Percentiles rank a stretch among this genome's conserved stretches.
phyloP scores from a whole-genome alignment of 208 protist genomes.

The Naegleria lovaniensis region DNA sequence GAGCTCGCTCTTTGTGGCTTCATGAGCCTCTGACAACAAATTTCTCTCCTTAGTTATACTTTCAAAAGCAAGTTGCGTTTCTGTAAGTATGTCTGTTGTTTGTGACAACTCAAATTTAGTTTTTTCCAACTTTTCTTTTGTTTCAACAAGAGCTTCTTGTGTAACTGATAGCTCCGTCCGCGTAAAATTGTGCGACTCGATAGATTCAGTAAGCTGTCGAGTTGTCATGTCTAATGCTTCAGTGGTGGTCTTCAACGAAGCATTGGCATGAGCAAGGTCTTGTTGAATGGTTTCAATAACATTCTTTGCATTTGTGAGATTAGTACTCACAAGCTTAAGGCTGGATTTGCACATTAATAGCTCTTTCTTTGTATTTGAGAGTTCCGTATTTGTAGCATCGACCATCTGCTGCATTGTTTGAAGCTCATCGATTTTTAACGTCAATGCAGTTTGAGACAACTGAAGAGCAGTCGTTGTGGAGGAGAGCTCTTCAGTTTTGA shows the following conservation, averaged over 20 bases:
- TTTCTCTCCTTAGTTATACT: too few relatives aligned
- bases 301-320: background rate
- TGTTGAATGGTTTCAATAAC: background rate
- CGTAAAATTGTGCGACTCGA: too few relatives aligned
- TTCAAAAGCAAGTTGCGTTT: background rate
- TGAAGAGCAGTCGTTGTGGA: too few relatives aligned
- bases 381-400: background rate
- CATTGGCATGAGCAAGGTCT: background rate
- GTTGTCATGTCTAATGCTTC: background rate
- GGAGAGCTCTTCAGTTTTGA: too few relatives aligned
- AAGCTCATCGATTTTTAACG: too few relatives aligned
- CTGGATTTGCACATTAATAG: too few relatives aligned
- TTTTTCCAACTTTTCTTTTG: background rate
- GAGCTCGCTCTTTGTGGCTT: background rate
- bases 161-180: background rate
- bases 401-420: too few relatives aligned
- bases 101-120: background rate
- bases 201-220: background rate
- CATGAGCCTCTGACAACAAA: too few relatives aligned
- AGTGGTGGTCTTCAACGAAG: background rate
- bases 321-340: too few relatives aligned
- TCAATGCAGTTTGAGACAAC: too few relatives aligned
- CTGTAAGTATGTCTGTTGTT: background rate
- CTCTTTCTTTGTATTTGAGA: background rate
- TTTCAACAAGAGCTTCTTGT: background rate